Conservation (phyloP, 2,329 filamentous ascomycete genomes). For the Curvularia sp. region DNA sequence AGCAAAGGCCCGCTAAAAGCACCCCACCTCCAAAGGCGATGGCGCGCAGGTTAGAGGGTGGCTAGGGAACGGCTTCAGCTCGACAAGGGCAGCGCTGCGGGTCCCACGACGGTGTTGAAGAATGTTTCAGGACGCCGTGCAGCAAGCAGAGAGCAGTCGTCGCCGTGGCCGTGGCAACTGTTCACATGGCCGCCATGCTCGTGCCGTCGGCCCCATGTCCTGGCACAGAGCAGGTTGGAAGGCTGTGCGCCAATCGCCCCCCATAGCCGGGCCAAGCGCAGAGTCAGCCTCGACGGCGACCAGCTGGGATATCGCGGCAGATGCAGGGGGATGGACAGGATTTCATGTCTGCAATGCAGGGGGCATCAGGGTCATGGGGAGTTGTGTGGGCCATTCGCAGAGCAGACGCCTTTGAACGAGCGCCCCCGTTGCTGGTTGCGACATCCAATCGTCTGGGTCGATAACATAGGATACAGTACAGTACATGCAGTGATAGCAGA, state of each 20-base stretch:
- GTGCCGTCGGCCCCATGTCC: conserved; percentile 32
- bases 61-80: conserved; percentile 22
- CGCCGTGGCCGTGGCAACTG: conserved; percentile 37
- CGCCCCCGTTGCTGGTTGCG: background rate
- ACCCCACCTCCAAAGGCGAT: conserved; percentile 34
- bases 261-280: conserved; percentile 38
- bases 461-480: conserved; percentile 11
- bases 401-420: conserved; percentile 7
- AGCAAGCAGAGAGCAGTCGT: conserved; percentile 31
- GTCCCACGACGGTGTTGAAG: conserved; percentile 21
- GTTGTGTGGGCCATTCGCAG: conserved; percentile 2
- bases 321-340: conserved; percentile 30
- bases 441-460: conserved; percentile 12
- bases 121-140: conserved; percentile 41
- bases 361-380: conserved; percentile 12
- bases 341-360: conserved; percentile 19
- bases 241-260: conserved; percentile 41
- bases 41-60: conserved; percentile 13
- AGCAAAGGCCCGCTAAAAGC: conserved; percentile 19
- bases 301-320: conserved; percentile 24
- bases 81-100: conserved; percentile 17
- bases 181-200: conserved; percentile 32
- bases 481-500: conserved; percentile 9
- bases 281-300: conserved; percentile 39
- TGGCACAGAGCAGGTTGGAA: conserved; percentile 15